Evolutionary conservation across 108 stramenopile species (phyloP), one percentile per base, ranked within the genome.

Genomic region (Cyclotella sp.): DNA sequence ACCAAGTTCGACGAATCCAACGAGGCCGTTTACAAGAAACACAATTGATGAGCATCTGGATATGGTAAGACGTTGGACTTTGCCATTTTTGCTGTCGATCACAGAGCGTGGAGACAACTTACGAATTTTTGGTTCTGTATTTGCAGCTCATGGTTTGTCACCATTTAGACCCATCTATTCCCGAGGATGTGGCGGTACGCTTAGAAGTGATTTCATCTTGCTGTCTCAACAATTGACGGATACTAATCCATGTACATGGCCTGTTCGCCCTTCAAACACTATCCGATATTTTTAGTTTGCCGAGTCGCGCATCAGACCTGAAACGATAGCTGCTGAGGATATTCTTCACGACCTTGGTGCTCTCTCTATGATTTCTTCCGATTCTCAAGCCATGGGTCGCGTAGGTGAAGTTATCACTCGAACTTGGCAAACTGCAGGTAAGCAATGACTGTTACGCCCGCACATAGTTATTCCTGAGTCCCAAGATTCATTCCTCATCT

Each of bases 11-110:
- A 98, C 98, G 15, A 98, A 98, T 86, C 98, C 98, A 18, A 98
- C 98, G 13, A 85, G 97, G 42, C 98, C 98, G 9, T 98, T 92
- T 76, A 99, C 98, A 0, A 81, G 82, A 46, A 99, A 99, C 77
- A 99, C 98, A 44, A 95, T 99, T 72, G 98, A 98, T 69, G 98
- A 99, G 77, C 98, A 99, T 79, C 84, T 99, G 77, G 98, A 99
- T 79, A 99, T 99, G 98, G 78, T 78, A 46, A 63, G 67, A 43
- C 13, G 3, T 21, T 45, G 18, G 0, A 0, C 57, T 74, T 87
- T 29, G 2, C 2, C 34, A 34, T 34, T 34, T 34, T 34, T 34
- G 34, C 34, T 5, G 4, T 34, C 6, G 34, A 34, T 34, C 21
- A 58, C 73, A 52, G 16, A 72, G 83, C 60, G n/a, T 58, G 0